Conservation (phyloP, 164 flowering plant species). For the Tetrastigma voinierianum region DNA sequence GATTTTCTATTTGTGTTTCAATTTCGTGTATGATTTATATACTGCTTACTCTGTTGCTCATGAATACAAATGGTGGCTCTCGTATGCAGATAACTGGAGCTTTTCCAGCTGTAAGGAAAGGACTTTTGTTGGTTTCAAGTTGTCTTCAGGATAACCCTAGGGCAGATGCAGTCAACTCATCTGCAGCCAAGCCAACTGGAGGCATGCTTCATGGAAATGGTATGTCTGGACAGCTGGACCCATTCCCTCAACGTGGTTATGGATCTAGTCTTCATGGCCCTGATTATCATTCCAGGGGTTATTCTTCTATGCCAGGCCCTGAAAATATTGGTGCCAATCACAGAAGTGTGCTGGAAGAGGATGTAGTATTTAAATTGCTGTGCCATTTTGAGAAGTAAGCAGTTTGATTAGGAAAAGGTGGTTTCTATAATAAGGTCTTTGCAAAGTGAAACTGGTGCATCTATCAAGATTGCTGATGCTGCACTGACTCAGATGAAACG, state of each 20-base stretch:
- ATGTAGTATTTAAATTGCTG: conserved; percentile 47
- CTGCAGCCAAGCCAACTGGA: conserved; percentile 20
- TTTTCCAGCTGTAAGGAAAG: conserved; percentile 51
- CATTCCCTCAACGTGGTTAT: conserved; percentile 35
- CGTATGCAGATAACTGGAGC: conserved; percentile 49
- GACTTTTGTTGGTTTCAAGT: conserved; percentile 48
- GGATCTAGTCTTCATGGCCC: conserved; percentile 18
- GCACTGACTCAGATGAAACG: conserved; percentile 54
- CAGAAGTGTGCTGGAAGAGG: conserved; percentile 41
- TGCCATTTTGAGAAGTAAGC: conserved; percentile 52
- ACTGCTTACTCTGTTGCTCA: background rate
- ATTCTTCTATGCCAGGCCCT: conserved; percentile 29
- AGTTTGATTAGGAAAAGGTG: conserved; percentile 69
- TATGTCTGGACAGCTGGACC: conserved; percentile 26
- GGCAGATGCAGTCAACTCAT: conserved; percentile 23
- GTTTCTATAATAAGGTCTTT: conserved; percentile 40
- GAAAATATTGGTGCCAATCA: conserved; percentile 26
- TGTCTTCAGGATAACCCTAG: conserved; percentile 47
- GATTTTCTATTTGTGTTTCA: background rate
- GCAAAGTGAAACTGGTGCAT: conserved; percentile 58
- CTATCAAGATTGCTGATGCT: conserved; percentile 46
- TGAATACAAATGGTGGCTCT: background rate
- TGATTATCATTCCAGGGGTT: conserved; percentile 40
- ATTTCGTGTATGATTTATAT: background rate
- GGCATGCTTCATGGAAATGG: conserved; percentile 20